Evolutionary conservation across 2,329 filamentous ascomycete species (phyloP).

Genomic region (Ophiostoma quercus): DNA sequence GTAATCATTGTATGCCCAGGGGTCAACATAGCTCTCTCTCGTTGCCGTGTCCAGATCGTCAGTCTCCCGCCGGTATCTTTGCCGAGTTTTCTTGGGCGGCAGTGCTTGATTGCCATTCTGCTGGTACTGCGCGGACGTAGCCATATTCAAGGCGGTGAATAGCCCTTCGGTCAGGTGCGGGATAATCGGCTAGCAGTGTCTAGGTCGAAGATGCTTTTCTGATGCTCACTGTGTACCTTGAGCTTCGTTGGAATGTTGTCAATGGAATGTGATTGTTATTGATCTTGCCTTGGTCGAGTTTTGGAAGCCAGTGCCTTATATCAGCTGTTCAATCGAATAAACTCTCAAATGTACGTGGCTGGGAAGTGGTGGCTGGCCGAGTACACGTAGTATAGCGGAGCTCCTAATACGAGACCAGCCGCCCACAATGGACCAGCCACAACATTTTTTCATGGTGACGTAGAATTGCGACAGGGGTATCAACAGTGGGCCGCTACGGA

Average conservation of each 20-base stretch:
- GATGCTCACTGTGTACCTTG: neutral
- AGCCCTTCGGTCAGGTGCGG: neutral
- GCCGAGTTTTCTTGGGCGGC: slow-evolving; percentile 9
- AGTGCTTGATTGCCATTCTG: neutral
- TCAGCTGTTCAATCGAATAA: neutral
- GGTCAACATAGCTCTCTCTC: slow-evolving; percentile 9
- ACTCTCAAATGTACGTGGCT: neutral
- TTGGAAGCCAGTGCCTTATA: neutral
- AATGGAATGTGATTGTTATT: neutral
- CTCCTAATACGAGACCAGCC: neutral
- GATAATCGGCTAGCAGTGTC: neutral
- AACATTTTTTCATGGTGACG: neutral
- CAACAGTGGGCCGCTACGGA: neutral
- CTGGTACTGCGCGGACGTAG: slow-evolving; percentile 1
- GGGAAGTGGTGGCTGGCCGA: slow-evolving; percentile 12
- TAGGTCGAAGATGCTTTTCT: neutral
- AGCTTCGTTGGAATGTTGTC: neutral
- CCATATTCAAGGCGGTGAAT: neutral
- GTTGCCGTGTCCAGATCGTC: neutral
- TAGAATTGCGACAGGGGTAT: neutral
- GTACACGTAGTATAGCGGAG: slow-evolving; percentile 11
- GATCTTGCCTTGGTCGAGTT: neutral
- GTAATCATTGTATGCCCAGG: slow-evolving; percentile 10
- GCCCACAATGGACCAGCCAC: slow-evolving; percentile 7
- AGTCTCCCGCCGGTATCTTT: slow-evolving; percentile 10